Evolutionary conservation across 257 asterid species (phyloP), one percentile per base, ranked within the genome.

Genomic region (Handroanthus guayacan): DNA sequence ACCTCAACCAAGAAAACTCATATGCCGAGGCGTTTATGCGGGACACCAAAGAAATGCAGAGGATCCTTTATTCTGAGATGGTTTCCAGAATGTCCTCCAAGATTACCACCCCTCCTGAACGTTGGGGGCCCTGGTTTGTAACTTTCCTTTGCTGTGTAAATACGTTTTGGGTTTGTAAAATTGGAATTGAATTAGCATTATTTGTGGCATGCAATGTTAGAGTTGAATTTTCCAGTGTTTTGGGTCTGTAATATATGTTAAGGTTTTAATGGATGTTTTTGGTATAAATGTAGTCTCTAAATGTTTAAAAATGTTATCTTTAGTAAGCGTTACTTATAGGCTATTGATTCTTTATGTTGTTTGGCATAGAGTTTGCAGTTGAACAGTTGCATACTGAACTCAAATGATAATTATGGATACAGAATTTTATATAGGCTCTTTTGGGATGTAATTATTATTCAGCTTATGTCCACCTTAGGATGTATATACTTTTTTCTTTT

Each of bases 121-220:
- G 86, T 43, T 95, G 98, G 97, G 98, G 99, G 3, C 86, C 90
- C 79, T 95, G 99, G 97, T 92, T n/a, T 66, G 83, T 79, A 47
- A 62, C 75, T 82, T 69, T 62, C 61, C 69, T 41, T 57, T 41
- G 6, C 8, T 31, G 6, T 25, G 45, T 38, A 18, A 39, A 6
- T 67, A 25, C 39, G 52, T 25, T 71, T 50, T 66, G 9, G 41
- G 11, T 67, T 37, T 25, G 45, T 45, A 18, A 36, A 52, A 36
- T 69, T 69, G 47, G 17, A 52, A 38, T 69, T 9, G 5, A 36
- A 16, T 14, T 41, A 55, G 69, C 50, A 7, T 25, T 25, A 16
- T 17, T 9, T 45, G 3, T 65, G 44, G 13, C 5, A 14, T 62
- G 77, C 7, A 25, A 5, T 69, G 12, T 39, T 39, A 43, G 50